Base-by-base conservation (phyloP, 2,329 filamentous ascomycete genomes). In the Chaetomium olivaceum region DNA sequence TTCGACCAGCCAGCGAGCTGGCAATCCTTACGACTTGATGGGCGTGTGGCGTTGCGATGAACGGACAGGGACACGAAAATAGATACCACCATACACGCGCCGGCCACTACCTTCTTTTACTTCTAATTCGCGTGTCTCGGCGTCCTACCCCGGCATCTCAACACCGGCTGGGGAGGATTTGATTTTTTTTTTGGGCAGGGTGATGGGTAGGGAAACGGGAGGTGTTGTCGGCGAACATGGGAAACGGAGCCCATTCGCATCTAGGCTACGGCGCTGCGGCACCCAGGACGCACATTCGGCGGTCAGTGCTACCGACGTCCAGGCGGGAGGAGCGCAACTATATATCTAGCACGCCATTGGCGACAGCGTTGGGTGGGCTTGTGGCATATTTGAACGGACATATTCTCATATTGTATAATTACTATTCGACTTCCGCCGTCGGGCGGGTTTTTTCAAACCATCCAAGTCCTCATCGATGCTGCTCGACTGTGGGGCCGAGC, bases 391-490 rank as follows among this genome's bases (percentile, higher is more conserved):
- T 72, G 71, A 74, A 75, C 64, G 66, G 62, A 67, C 63, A 68
- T 75, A 76, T 76, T 77, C 71, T 76, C 73, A 71, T 77, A 75
- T 74, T 77, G 74, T 77, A 76, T 77, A 77, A 77, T 76, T 76
- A 73, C 64, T 71, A 73, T 72, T 71, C 62, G 64, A 68, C 48
- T 58, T 64, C 56, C 61, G 62, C 64, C 62, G 61, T 58, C 29
- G 9, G 27, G 58, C n/a, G 23, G 54, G 25, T 46, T 55, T 58
- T 59, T 43, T 43, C 39, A 19, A 19, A 19, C 4, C 27, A n/a
- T n/a, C n/a, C n/a, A n/a, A n/a, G 19, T 39, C 27, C 9, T 39
- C 29, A 1, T 19, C 16, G 6, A n/a, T 21, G 21, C 6, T 12
- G 16, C 19, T 57, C 19, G 5, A 23, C 31, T 52, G 60, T 61